Base-by-base conservation (phyloP, 73 alveolate species). In the Effrenium voratum region DNA sequence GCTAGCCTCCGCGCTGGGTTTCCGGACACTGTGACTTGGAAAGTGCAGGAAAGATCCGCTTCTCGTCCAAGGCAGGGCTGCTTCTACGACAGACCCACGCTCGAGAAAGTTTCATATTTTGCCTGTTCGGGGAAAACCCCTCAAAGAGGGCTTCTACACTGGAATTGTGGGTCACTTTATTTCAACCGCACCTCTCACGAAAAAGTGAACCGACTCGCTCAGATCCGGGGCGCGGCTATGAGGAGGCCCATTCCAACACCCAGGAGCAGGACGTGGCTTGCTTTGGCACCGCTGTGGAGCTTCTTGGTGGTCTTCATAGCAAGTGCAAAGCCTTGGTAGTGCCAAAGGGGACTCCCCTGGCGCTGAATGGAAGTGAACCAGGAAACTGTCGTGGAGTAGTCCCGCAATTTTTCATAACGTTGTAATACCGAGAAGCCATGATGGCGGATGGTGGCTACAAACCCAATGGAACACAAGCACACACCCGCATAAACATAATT, bases 231-330 rank as follows among this genome's bases (percentile, higher is more conserved):
- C 46, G 91, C 91, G 5, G n/a, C 30, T 38, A n/a, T 28, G 63
- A 80, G 40, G 36, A 80, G 70, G 13, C 44, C 91, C 28, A 80
- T 30, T 5, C 91, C 91, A 30, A 49, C 91, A 26, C 19, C 47
- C 41, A 80, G 91, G 49, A 80, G 49, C 15, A 80, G 70, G 28
- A 80, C 36, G 59, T 80, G 91, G 91, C 91, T 44, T 32, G 90
- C 26, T 2, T 44, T 80, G 46, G 70, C 70, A 15, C 83, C 83
- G 47, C 83, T 72, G 83, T 72, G 40, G 47, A 72, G 5, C 46
- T 45, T 46, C 91, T 80, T 80, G 47, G 91, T 80, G 46, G 15
- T 41, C 91, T 80, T 80, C 91, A 80, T 80, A 0, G 91, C 91
- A 68, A 80, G 0, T 44, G 46, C 70, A 24, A 80, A 46, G 13